A percentile compares a stretch with the other conserved stretches of the same genome.
These are phyloP conservation scores for Termitomyces sp. DNA, from an alignment of 768 basidiomycete species.

Conservation along the genomic window DNA sequence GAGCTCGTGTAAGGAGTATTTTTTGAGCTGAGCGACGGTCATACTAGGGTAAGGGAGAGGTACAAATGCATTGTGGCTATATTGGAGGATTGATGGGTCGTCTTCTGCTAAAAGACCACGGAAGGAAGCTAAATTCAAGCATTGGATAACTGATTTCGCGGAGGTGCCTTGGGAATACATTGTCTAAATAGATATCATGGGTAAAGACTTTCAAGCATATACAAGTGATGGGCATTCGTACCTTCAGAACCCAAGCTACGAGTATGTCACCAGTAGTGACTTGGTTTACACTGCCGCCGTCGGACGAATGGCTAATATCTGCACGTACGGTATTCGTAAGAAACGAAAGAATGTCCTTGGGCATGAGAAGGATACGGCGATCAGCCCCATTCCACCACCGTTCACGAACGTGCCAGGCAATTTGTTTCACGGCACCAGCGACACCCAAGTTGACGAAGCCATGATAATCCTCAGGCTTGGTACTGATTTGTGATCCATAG, in stretches of 20 bases:
- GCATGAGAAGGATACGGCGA: conserved; percentile 26
- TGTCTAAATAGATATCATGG: conserved; percentile 18
- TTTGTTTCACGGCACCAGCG: conserved; percentile 22
- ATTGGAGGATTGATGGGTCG: conserved; percentile 16
- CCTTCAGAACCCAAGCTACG: conserved; percentile 36
- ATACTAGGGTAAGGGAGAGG: conserved; percentile 35
- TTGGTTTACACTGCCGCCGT: conserved; percentile 14
- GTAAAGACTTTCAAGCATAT: neutral
- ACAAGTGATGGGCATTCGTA: conserved; percentile 1
- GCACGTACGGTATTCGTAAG: conserved; percentile 25
- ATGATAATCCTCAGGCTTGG: conserved; percentile 5
- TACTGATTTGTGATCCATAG: neutral
- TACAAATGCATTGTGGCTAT: conserved; percentile 33
- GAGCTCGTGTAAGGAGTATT: conserved; percentile 23
- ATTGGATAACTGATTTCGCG: conserved; percentile 25
- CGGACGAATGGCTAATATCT: conserved; percentile 16
- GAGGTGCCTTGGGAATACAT: conserved; percentile 27
- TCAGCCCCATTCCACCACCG: conserved; percentile 31
- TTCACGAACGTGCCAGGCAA: conserved; percentile 30
- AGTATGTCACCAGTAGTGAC: conserved; percentile 32
- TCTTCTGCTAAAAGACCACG: conserved; percentile 21
- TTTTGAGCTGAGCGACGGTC: conserved; percentile 27
- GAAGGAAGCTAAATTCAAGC: conserved; percentile 32
- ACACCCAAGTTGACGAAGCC: conserved; percentile 25
- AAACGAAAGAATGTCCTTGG: conserved; percentile 19